Percentiles rank a stretch among this genome's conserved stretches.
Conservation (phyloP, 2,329 filamentous ascomycete species). For the Monosporascus sp. region DNA sequence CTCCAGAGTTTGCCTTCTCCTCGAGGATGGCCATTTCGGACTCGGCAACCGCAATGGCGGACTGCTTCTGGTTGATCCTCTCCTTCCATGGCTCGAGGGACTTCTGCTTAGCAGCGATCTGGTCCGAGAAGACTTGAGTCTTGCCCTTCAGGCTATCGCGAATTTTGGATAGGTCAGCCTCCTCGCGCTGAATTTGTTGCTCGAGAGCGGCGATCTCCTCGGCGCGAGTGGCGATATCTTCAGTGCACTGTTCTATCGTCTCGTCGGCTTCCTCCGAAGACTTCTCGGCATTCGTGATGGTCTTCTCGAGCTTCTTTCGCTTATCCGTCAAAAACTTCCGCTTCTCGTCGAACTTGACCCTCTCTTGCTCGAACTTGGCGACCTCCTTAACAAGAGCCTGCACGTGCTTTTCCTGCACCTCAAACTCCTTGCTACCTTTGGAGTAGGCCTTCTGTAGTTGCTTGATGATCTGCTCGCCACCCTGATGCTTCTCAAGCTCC, state of each 20-base stretch:
- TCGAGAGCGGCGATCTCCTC: slow-evolving; percentile 75
- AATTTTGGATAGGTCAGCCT: slow-evolving; percentile 76
- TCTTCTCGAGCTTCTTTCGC: slow-evolving; percentile 91
- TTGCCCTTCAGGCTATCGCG: slow-evolving; percentile 89
- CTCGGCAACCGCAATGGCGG: slow-evolving; percentile 86
- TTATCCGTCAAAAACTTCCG: slow-evolving; percentile 88
- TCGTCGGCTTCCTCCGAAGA: slow-evolving; percentile 69
- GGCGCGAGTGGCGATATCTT: slow-evolving; percentile 72
- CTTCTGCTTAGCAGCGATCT: slow-evolving; percentile 90
- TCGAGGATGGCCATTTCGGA: slow-evolving; percentile 88
- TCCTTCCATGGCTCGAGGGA: slow-evolving; percentile 93
- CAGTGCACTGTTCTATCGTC: slow-evolving; percentile 69
- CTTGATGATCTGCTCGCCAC: slow-evolving; percentile 86
- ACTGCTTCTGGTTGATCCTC: slow-evolving; percentile 95
- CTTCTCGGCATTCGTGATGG: slow-evolving; percentile 70
- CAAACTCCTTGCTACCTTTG: slow-evolving; percentile 76
- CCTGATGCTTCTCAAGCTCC: slow-evolving; percentile 88
- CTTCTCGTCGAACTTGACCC: slow-evolving; percentile 97
- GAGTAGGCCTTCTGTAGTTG: slow-evolving; percentile 80
- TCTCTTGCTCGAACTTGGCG: slow-evolving; percentile 90
- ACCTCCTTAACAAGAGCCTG: slow-evolving; percentile 80
- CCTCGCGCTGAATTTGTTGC: slow-evolving; percentile 68
- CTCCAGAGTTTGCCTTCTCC: slow-evolving; percentile 84
- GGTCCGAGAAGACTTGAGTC: slow-evolving; percentile 87
- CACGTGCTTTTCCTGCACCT: slow-evolving; percentile 73